Evolutionary conservation across 441 rosid genomes (phyloP).

Genomic region (Mallotus repandus): DNA sequence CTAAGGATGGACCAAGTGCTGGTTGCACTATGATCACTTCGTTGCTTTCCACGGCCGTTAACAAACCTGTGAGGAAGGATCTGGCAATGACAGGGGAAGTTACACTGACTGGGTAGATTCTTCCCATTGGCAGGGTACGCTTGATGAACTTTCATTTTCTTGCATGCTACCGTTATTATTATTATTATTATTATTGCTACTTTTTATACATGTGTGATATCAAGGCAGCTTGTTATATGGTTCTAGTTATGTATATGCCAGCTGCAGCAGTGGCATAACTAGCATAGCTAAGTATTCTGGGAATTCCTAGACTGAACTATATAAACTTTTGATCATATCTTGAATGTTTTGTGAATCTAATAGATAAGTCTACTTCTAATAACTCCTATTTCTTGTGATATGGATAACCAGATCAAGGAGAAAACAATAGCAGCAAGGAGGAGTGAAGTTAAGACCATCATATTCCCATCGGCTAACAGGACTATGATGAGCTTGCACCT

Average conservation of each 20-base stretch:
- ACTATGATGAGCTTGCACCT: slow-evolving; percentile 66
- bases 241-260: neutral
- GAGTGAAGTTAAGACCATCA: slow-evolving; percentile 76
- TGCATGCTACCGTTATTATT: neutral
- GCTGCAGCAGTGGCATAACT: neutral
- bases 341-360: neutral
- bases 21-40: slow-evolving; percentile 97
- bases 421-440: slow-evolving; percentile 92
- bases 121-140: slow-evolving; percentile 95
- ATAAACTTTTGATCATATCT: neutral
- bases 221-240: neutral
- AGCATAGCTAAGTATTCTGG: neutral
- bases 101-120: slow-evolving; percentile 78
- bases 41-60: slow-evolving; percentile 80
- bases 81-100: slow-evolving; percentile 98
- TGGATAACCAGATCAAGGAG: slow-evolving; percentile 72
- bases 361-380: too few species aligned
- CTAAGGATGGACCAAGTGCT: slow-evolving; percentile 96
- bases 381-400: neutral
- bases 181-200: neutral
- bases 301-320: neutral
- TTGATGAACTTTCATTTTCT: neutral
- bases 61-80: slow-evolving; percentile 67
- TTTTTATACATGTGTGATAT: neutral
- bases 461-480: slow-evolving; percentile 82